These are phyloP conservation scores for Macadamia integrifolia DNA, from an alignment of 164 flowering plant genomes.

Conservation along the genomic window DNA sequence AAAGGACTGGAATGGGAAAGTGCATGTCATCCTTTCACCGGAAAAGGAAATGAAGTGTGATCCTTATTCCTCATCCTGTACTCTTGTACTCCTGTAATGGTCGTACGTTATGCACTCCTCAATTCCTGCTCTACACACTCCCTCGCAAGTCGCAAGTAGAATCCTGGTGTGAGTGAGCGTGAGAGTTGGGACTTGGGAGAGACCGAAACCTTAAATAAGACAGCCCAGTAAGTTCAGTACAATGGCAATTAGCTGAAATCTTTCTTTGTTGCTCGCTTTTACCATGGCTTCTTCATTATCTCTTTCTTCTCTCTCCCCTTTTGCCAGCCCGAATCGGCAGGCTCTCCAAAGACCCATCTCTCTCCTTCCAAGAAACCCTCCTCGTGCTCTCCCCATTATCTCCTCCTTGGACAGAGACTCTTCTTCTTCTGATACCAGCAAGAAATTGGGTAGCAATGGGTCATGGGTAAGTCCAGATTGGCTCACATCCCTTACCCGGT, in stretches of 20 bases:
- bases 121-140: too few relatives aligned
- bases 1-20: too few relatives aligned
- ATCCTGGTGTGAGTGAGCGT: too few relatives aligned
- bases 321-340: not conserved
- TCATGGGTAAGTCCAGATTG: slow-evolving; percentile 96
- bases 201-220: too few relatives aligned
- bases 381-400: slow-evolving; percentile 17
- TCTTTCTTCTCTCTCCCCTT: slow-evolving; percentile 12
- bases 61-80: too few relatives aligned
- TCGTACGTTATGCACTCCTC: too few relatives aligned
- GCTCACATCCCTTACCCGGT: slow-evolving; percentile 62
- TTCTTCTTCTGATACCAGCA: slow-evolving; percentile 5
- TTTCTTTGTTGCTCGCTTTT: not conserved
- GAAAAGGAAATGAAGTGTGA: too few relatives aligned
- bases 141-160: too few relatives aligned
- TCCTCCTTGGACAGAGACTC: slow-evolving; percentile 24
- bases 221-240: too few relatives aligned
- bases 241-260: not conserved
- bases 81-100: too few relatives aligned
- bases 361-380: slow-evolving; percentile 6
- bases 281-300: slow-evolving; percentile 18
- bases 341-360: slow-evolving; percentile 12
- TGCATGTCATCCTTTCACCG: too few relatives aligned
- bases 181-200: too few relatives aligned
- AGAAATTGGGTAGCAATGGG: slow-evolving; percentile 11